Conservation (phyloP, 768 basidiomycete species). For the Rhodotorula babjevae region DNA sequence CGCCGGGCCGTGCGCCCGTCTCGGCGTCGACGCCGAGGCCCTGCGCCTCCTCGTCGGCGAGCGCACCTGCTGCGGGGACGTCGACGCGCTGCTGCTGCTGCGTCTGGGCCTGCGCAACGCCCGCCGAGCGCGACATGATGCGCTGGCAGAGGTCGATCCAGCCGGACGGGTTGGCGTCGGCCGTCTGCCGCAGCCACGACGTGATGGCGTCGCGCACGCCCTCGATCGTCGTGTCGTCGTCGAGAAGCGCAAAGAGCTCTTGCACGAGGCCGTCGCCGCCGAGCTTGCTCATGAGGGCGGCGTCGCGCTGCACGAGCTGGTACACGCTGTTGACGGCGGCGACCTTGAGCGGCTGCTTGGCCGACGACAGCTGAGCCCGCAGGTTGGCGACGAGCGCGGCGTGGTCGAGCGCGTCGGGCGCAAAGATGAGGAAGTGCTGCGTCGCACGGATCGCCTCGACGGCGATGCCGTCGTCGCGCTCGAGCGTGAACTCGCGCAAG, state of each 20-base stretch:
- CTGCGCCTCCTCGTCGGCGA: constrained; percentile 87
- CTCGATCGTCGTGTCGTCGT: constrained; percentile 87
- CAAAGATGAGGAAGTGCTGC: constrained; percentile 95
- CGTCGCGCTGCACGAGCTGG: constrained; percentile 94
- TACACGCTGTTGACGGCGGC: constrained; percentile 94
- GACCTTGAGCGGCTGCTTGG: constrained; percentile 76
- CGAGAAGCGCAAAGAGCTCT: constrained; percentile 88
- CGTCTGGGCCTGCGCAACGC: constrained; percentile 57
- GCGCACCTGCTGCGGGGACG: constrained; percentile 50
- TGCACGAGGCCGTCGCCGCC: constrained; percentile 92
- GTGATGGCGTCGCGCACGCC: constrained; percentile 88
- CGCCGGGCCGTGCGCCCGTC: constrained; percentile 45
- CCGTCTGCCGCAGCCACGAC: constrained; percentile 93
- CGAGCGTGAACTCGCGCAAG: constrained; percentile 75
- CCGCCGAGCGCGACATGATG: constrained; percentile 88
- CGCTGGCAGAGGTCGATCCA: constrained; percentile 98
- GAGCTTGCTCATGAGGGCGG: constrained; percentile 78
- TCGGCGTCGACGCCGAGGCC: constrained; percentile 66
- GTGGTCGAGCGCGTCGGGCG: constrained; percentile 74
- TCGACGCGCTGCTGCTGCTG: constrained; percentile 46
- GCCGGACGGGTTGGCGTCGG: constrained; percentile 82
- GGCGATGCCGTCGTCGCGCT: constrained; percentile 78
- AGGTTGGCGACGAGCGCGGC: constrained; percentile 74
- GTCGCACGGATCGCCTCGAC: constrained; percentile 94
- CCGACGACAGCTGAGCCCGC: constrained; percentile 70